Evolutionary conservation across 179 eudicot species (phyloP).

Genomic region (Gypsophila paniculata): DNA sequence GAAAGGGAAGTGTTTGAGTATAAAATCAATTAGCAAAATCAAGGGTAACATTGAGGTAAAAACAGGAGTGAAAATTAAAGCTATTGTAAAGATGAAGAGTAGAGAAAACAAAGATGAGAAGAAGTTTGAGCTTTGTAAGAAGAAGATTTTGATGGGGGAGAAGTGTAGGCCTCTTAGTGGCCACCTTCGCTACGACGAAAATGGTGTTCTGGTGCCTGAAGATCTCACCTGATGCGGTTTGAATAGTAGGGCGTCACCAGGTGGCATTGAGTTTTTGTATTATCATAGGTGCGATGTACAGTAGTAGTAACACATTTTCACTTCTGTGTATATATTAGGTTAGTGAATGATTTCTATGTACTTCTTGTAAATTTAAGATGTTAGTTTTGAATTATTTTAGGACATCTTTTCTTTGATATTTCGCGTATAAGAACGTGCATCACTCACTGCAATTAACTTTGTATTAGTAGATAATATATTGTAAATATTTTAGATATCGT

Average conservation of each 20-base stretch:
- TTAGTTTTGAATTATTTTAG: no score
- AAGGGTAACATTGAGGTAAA: neutral
- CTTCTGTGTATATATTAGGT: neutral
- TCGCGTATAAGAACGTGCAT: no score
- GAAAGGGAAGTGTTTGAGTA: slow-evolving; percentile 4
- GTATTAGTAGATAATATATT: no score
- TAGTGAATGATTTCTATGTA: no score
- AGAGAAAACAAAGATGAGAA: slow-evolving; percentile 18
- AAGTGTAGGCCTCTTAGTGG: slow-evolving; percentile 53
- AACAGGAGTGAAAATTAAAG: slow-evolving; percentile 22
- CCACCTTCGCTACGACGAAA: slow-evolving; percentile 37
- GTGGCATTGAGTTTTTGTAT: neutral
- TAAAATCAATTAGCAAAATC: slow-evolving; percentile 8
- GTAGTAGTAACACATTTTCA: neutral
- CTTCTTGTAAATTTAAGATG: no score
- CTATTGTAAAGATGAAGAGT: slow-evolving; percentile 20
- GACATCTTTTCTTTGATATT: no score
- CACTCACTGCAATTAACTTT: no score
- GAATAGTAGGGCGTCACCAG: neutral
- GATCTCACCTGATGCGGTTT: slow-evolving; percentile 16
- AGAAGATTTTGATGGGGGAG: slow-evolving; percentile 58
- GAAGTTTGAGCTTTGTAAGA: slow-evolving; percentile 52
- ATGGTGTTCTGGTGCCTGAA: slow-evolving; percentile 42
- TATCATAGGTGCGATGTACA: no score
- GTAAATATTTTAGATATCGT: no score